Base-by-base conservation (phyloP, 257 asterid genomes). In the Lycium ferocissimum region DNA sequence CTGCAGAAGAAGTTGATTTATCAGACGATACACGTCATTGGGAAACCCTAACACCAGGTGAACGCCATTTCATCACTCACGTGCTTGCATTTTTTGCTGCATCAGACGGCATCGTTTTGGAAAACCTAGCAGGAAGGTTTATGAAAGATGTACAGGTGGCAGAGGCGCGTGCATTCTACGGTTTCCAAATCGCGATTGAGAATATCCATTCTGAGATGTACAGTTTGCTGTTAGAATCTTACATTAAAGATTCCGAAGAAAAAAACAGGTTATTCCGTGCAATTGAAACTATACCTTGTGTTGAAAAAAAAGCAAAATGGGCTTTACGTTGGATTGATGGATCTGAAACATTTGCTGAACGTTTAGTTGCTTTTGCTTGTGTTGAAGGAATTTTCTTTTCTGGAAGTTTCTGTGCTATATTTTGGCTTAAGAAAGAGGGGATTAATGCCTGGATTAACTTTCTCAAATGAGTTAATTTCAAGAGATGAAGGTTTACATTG, bases 191-290 rank as follows among this genome's bases (percentile, higher is more conserved):
- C 35, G 99, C 99, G 8, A 95, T 96, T 53, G 98, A 96, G 59
- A 96, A 96, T 86, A 96, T 96, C 83, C 99, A 96, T 79, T 95
- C 99, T 26, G 99, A 96, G 92, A 94, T 96, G 99, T 94, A 96
- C 62, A 92, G 96, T 38, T 95, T 96, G 9, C 82, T 96, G 62
- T 86, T 96, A 37, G 99, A 96, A 53, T 80, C 97, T 9, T 96
- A 96, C 81, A 94, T 96, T 26, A 96, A 93, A 88, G 98, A 96
- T 38, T 86, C 97, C 0, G 90, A 81, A 8, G 97, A 96, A 89
- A 96, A 94, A 90, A 84, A 4, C 20, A 49, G 63, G 20, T 90
- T 96, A 3, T 94, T 96, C 88, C 94, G 86, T n/a, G 99, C 99
- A 0, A 89, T 94, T 6, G 99, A 96, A 2, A 96, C 98, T 2